Evolutionary conservation across 306 rosid genomes (phyloP), one percentile per base, ranked within the genome.

Genomic region (Gynostemma pentaphyllum): DNA sequence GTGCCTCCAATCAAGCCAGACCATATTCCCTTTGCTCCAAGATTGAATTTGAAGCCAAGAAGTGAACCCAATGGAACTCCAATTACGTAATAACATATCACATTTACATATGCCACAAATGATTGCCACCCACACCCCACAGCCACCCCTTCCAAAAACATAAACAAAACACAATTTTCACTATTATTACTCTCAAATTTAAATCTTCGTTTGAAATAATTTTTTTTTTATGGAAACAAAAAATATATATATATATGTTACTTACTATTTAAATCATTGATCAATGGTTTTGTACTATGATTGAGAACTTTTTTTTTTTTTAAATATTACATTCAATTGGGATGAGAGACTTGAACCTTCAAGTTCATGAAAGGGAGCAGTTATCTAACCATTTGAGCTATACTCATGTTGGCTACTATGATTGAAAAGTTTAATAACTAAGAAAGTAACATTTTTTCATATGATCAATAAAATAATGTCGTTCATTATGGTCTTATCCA

Each of bases 41-140:
- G 66, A 2, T 73, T 61, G 66, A 87, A 83, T 56, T 65, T 76
- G 66, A 87, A 83, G 71, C 95, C 95, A 14, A 87, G 70, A 15
- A 87, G 1, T 15, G 81, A 78, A 1, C 95, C 95, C 11, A 81
- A 2, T 4, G 95, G 95, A 19, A 87, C 46, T 48, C 95, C 95
- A 42, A 87, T 55, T 0, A 62, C 68, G 45, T 87, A 83, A 39
- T 83, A 87, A 21, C 86, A 87, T 10, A 85, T 88, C 37, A 87
- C 83, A 14, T 87, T 87, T 4, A 87, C 79, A 65, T 82, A 87
- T 1, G 95, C 95, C 16, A 84, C 95, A 40, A 78, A 61, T 13
- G 83, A 73, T 80, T 87, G 95, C 88, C 95, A 87, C 63, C 95
- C 95, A 22, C 91, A 87, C 18, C 95, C 95, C 14, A 87, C 91